A percentile compares a stretch with the other conserved stretches of the same genome.
phyloP scores from a whole-genome alignment of 2,329 filamentous ascomycete species.

The Neoscytalidium dimidiatum region DNA sequence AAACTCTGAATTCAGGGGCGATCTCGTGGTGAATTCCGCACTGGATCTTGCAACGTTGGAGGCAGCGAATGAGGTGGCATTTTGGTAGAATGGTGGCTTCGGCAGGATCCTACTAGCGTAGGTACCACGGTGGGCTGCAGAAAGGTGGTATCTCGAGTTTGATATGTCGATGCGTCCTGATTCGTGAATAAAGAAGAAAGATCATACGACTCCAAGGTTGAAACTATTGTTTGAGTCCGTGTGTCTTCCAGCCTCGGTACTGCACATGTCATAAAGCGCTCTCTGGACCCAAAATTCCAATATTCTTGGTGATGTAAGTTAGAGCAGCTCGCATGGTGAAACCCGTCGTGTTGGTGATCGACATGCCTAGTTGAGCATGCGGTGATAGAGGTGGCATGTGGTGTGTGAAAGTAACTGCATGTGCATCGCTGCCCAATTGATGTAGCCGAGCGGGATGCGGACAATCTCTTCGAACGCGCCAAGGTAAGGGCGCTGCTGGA shows the following conservation, averaged over 20 bases:
- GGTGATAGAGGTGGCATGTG: not conserved
- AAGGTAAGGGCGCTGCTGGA: not conserved
- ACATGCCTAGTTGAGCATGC: not conserved
- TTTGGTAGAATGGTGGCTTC: not conserved
- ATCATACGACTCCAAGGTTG: not conserved
- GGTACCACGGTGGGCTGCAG: not conserved
- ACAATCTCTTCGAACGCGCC: not conserved
- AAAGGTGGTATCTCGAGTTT: not conserved
- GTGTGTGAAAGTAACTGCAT: not conserved
- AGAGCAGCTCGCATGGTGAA: not conserved
- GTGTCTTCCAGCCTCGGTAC: not conserved
- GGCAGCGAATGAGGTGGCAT: not conserved
- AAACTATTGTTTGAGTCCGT: not conserved
- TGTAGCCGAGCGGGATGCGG: not conserved
- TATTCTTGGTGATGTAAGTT: not conserved
- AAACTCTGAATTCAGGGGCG: not conserved
- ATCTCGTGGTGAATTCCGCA: not conserved
- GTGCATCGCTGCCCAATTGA: not conserved
- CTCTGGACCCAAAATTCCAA: not conserved
- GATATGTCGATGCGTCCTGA: not conserved
- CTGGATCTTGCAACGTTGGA: no score
- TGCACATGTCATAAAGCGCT: not conserved
- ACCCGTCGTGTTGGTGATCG: not conserved
- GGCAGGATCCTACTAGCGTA: not conserved
- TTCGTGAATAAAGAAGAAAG: not conserved